Evolutionary conservation across 331 rosid species (phyloP).

Genomic region (Stylosanthes scabra): DNA sequence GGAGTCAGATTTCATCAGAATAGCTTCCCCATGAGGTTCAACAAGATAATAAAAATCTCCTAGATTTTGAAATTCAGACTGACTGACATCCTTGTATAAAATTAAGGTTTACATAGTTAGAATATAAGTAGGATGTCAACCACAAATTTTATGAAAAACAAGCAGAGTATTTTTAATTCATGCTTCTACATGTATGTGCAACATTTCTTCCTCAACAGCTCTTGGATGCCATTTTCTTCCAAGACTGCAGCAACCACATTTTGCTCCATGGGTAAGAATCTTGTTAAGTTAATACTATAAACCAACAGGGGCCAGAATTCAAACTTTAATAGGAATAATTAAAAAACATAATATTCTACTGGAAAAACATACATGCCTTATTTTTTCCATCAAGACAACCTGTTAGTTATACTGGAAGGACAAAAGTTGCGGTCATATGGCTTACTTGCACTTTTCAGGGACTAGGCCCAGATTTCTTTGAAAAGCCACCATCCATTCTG

Average conservation of each 20-base stretch:
- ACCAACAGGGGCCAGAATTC: background rate
- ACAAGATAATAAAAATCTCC: background rate
- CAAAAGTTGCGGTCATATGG: conserved; percentile 6
- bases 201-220: conserved; percentile 6
- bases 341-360: conserved; percentile 18
- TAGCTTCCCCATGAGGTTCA: no score
- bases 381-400: background rate
- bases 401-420: background rate
- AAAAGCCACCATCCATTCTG: conserved; percentile 93
- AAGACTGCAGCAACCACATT: conserved; percentile 6
- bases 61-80: background rate
- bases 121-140: background rate
- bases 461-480: conserved; percentile 65
- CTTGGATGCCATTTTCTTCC: background rate
- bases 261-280: background rate
- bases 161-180: background rate
- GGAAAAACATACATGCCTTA: conserved; percentile 14
- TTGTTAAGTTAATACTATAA: background rate
- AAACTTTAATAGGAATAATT: background rate
- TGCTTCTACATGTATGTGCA: conserved; percentile 12
- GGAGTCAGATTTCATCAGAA: no score
- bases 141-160: background rate
- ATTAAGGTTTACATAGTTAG: background rate
- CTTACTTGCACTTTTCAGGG: conserved; percentile 89
- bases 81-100: background rate